Evolutionary conservation across 1,139 yeast genomes (phyloP), one percentile per base, ranked within the genome.

Genomic region (Kurtzmaniella quercitrusa): DNA sequence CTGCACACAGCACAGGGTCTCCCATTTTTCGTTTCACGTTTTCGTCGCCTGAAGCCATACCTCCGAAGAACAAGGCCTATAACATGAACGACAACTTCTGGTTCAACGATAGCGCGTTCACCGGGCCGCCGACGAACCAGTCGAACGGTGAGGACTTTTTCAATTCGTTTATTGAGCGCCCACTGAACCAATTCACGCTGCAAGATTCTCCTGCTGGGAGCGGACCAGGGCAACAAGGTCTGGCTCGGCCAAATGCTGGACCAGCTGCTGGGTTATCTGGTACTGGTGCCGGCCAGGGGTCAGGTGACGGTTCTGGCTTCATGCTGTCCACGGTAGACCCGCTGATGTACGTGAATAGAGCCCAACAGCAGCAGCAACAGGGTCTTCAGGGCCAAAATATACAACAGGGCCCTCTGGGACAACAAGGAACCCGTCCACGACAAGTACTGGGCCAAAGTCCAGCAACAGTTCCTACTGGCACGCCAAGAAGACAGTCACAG

Each of bases 31-130:
- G 14, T 27, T 27, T 27, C 31, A 7, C 4, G 14, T 27, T 27
- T 27, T 27, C 31, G 31, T 27, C 31, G 31, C 10, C 10, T 27
- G 12, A 27, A 27, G 10, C 5, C 8, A 5, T 21, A 27, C 31
- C 14, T 27, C 14, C 31, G 5, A 11, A 11, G 12, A 27, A 27
- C 14, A 7, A 27, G 31, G n/a, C 14, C 5, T 27, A 27, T 7
- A 16, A 37, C 44, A 71, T 71, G 77, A 58, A 72, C 15, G 73
- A 67, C 42, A 67, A 63, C 55, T 66, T 65, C 54, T 72, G 77
- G 75, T 63, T 70, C 53, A 69, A 70, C 56, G 76, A 70, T 45
- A 62, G 58, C 47, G 73, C 70, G 45, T 68, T 68, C 47, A 60
- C 49, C 51, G 46, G 44, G 37, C 45, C 37, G 41, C 44, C 41